Percentiles rank a stretch among this genome's conserved stretches.
phyloP scores from a whole-genome alignment of 106 monocot genomes.

The Ottelia alismoides region DNA sequence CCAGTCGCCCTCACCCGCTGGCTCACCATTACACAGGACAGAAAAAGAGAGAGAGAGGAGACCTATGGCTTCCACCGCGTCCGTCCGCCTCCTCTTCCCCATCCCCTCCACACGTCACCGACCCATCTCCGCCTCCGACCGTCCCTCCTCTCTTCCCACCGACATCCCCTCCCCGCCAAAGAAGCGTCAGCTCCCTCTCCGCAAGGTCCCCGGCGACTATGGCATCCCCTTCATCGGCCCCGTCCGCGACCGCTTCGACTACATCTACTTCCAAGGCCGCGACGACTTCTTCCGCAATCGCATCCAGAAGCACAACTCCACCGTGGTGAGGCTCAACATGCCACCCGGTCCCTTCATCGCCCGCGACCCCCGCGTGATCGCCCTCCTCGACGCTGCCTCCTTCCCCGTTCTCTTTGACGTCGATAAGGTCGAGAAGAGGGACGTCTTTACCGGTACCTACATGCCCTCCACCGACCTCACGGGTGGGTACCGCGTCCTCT shows the following conservation, averaged over 20 bases:
- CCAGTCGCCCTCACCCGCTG: no score
- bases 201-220: slow-evolving; percentile 38
- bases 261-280: slow-evolving; percentile 38
- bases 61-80: no score
- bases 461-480: slow-evolving; percentile 32
- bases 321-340: slow-evolving; percentile 42
- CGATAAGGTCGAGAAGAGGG: slow-evolving; percentile 44
- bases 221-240: slow-evolving; percentile 40
- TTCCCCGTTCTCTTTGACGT: slow-evolving; percentile 44
- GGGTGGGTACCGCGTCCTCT: slow-evolving; percentile 30
- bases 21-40: no score
- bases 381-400: slow-evolving; percentile 38
- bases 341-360: slow-evolving; percentile 35
- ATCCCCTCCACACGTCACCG: no score
- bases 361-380: slow-evolving; percentile 27
- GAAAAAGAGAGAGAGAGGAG: no score
- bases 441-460: slow-evolving; percentile 43
- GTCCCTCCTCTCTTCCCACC: not conserved
- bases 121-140: no score
- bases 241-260: slow-evolving; percentile 27
- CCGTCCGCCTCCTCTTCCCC: no score
- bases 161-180: not conserved
- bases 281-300: slow-evolving; percentile 25
- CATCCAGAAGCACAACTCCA: slow-evolving; percentile 26
- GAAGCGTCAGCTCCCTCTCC: slow-evolving; percentile 9